Evolutionary conservation across 208 protist species (phyloP), one percentile per base, ranked within the genome.

Genomic region (Paratrypanosoma confusum): DNA sequence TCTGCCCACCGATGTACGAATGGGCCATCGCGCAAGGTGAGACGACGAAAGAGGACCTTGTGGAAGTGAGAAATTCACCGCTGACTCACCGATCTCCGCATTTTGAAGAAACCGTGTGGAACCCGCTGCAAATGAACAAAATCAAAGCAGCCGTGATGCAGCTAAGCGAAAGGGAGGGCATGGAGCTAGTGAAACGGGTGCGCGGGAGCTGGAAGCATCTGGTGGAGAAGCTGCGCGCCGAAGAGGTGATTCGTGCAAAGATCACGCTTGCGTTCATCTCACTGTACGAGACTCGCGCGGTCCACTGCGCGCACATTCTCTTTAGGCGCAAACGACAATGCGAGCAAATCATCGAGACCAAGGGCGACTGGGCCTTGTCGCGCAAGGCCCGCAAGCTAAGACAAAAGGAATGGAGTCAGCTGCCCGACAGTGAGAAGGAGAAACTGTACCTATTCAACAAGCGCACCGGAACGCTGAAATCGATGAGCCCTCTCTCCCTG

Each of bases 271-370:
- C 61, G 7, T 22, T 82, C 16, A 45, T 57, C 27, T 31, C 33
- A 0, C 39, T 92, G 18, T 73, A 71, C 6, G 78, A 92, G 52
- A 44, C 77, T 20, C 69, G 69, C 10, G 62, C 79, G 0, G 65
- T 88, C 21, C n/a, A n/a, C n/a, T n/a, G n/a, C n/a, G n/a, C n/a
- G n/a, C n/a, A n/a, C n/a, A n/a, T n/a, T n/a, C n/a, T n/a, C n/a
- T n/a, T n/a, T n/a, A n/a, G n/a, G n/a, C n/a, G n/a, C n/a, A n/a
- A n/a, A n/a, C n/a, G n/a, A n/a, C n/a, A n/a, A n/a, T n/a, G n/a
- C n/a, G n/a, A n/a, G n/a, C n/a, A n/a, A n/a, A n/a, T n/a, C n/a
- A n/a, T n/a, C n/a, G n/a, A n/a, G n/a, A n/a, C n/a, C n/a, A n/a
- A n/a, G n/a, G n/a, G n/a, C n/a, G n/a, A n/a, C n/a, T n/a, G n/a